Base-by-base conservation (phyloP, 1,284 basidiomycete species). In the Porodaedalea pini region DNA sequence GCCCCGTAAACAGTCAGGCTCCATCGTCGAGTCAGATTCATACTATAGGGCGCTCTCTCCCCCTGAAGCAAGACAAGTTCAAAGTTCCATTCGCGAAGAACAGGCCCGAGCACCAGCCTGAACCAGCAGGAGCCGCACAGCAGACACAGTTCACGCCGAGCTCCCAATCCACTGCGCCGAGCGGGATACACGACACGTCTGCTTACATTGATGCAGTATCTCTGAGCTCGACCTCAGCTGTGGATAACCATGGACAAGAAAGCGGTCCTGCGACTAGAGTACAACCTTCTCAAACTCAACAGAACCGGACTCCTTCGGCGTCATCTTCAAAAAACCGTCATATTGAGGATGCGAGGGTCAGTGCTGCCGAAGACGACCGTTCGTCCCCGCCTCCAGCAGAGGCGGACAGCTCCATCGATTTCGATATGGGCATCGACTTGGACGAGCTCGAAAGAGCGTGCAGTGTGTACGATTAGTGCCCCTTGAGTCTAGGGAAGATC, bases 381-480 rank as follows among this genome's bases (percentile, higher is more conserved):
- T 56, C 41, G 7, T 56, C 54, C 3, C 43, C 58, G n/a, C 49
- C 54, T 17, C 37, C 27, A 23, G 32, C 25, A 17, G 58, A 60
- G 3, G 54, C 50, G 15, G 49, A 60, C 23, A 57, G 32, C 25
- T 60, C 58, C 10, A 37, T 36, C 3, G 54, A 60, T 34, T 60
- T 56, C 39, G 57, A 59, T 21, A 59, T 58, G 57, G 58, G 43
- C 6, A 56, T 60, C 49, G 58, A 60, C 48, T 49, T 10, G 17
- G 58, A 60, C 15, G 58, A 60, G 29, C 50, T 60, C 21, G 58
- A 60, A 43, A 47, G 39, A 36, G 54, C 39, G 15, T 60, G 58
- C 25, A 56, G 58, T 11, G 17, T 29, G 41, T 60, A 56, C n/a
- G 58, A 60, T 40, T 60, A 27, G 53, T 41, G 19, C 32, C 6